phyloP scores from a whole-genome alignment of 768 basidiomycete species.

The Auriscalpium microsporum region DNA sequence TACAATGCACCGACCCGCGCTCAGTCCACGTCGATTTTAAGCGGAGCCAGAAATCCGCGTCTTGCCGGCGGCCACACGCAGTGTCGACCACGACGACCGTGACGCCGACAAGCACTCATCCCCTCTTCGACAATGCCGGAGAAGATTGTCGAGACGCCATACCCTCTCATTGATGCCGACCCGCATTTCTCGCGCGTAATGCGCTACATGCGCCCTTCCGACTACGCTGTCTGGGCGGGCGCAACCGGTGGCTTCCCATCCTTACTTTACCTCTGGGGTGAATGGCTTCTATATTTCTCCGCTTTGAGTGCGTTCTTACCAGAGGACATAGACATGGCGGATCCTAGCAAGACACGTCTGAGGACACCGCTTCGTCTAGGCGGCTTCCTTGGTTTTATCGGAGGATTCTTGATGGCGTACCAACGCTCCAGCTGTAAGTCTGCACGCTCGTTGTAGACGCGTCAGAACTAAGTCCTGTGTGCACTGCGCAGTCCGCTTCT shows the following conservation, averaged over 20 bases:
- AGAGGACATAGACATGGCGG: slow-evolving; percentile 33
- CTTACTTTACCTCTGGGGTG: slow-evolving; percentile 78
- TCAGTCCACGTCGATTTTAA: background rate
- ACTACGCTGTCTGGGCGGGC: slow-evolving; percentile 80
- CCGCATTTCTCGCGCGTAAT: slow-evolving; percentile 84
- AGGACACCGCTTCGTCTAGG: slow-evolving; percentile 42
- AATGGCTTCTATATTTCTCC: slow-evolving; percentile 21
- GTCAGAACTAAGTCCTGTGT: too few species aligned
- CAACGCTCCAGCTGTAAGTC: slow-evolving; percentile 79
- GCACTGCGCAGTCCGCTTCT: slow-evolving; percentile 65
- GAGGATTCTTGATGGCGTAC: slow-evolving; percentile 91
- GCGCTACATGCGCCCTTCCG: slow-evolving; percentile 78
- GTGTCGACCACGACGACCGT: background rate
- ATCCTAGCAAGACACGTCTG: slow-evolving; percentile 31
- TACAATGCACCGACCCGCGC: background rate
- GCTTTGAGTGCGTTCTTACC: slow-evolving; percentile 20
- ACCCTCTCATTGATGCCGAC: slow-evolving; percentile 90
- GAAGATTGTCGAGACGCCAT: slow-evolving; percentile 54
- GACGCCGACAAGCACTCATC: background rate
- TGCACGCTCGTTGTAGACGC: slow-evolving; percentile 1
- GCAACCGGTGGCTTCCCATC: slow-evolving; percentile 76
- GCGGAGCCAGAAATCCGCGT: background rate
- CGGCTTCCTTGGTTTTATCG: slow-evolving; percentile 75
- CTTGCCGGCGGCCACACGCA: background rate
- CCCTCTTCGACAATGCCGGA: slow-evolving; percentile 36